Conservation (phyloP, 169 alveolate species). For the Eimeria tenella region DNA sequence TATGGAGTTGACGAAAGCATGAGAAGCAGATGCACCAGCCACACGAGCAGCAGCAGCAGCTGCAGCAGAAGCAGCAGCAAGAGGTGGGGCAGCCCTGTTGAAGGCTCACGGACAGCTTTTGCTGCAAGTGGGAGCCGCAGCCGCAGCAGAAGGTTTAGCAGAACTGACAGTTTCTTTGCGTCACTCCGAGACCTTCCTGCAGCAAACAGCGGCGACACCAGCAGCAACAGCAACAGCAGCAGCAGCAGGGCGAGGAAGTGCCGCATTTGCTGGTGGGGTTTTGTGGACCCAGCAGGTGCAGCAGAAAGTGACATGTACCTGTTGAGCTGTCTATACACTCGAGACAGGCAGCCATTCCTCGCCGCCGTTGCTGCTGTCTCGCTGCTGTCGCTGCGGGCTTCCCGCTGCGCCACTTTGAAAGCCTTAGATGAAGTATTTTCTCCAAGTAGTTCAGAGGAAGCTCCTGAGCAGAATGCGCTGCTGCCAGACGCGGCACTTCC, state of each 20-base stretch:
- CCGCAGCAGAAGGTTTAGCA: neutral
- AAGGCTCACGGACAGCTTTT: neutral
- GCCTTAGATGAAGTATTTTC: neutral
- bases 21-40: neutral
- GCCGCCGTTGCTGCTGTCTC: conserved; percentile 70
- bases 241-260: conserved; percentile 16
- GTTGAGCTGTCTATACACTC: conserved; percentile 62
- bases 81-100: neutral
- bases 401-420: neutral
- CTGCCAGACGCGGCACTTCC: conserved; percentile 48
- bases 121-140: neutral
- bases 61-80: conserved; percentile 32
- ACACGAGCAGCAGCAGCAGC: conserved; percentile 20
- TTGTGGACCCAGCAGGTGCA: conserved; percentile 55
- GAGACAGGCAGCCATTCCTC: conserved; percentile 66
- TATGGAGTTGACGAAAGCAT: neutral
- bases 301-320: conserved; percentile 66
- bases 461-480: conserved; percentile 16
- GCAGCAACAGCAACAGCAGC: conserved; percentile 1
- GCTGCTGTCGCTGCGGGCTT: conserved; percentile 26
- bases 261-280: conserved; percentile 51
- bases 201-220: neutral
- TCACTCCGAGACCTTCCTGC: neutral
- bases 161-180: neutral
- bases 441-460: neutral